Conservation (phyloP, 306 rosid species). For the Pueraria montana region DNA sequence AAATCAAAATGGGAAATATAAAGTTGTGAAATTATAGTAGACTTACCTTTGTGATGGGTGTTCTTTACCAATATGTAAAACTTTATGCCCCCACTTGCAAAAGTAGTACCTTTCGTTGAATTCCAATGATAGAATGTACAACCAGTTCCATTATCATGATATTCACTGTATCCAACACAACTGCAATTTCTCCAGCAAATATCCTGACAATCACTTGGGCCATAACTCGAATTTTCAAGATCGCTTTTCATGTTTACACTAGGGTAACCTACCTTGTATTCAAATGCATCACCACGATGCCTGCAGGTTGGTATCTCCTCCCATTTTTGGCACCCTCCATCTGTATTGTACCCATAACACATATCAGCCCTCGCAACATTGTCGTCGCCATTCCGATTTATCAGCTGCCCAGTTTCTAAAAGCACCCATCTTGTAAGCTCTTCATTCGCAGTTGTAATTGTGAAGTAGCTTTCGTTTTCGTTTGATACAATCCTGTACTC, state of each 20-base stretch:
- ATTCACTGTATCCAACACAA: constrained; percentile 25
- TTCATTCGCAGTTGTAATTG: neutral
- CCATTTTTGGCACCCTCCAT: no score
- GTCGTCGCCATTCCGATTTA: neutral
- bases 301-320: no score
- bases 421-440: neutral
- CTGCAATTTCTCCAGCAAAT: constrained; percentile 46
- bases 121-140: neutral
- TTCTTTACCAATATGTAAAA: neutral
- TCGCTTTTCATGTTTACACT: fast-evolving
- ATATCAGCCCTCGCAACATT: neutral
- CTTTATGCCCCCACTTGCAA: neutral
- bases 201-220: constrained; percentile 35
- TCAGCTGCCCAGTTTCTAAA: neutral
- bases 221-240: neutral
- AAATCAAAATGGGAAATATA: neutral
- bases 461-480: constrained; percentile 22
- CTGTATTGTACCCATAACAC: constrained; percentile 36
- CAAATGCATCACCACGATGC: no score
- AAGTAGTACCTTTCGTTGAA: neutral
- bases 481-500: neutral
- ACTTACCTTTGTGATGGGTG: neutral
- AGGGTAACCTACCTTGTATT: neutral
- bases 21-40: neutral
- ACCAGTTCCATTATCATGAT: no score